phyloP scores from a whole-genome alignment of 106 monocot genomes.

The Dendrobium chrysotoxum region DNA sequence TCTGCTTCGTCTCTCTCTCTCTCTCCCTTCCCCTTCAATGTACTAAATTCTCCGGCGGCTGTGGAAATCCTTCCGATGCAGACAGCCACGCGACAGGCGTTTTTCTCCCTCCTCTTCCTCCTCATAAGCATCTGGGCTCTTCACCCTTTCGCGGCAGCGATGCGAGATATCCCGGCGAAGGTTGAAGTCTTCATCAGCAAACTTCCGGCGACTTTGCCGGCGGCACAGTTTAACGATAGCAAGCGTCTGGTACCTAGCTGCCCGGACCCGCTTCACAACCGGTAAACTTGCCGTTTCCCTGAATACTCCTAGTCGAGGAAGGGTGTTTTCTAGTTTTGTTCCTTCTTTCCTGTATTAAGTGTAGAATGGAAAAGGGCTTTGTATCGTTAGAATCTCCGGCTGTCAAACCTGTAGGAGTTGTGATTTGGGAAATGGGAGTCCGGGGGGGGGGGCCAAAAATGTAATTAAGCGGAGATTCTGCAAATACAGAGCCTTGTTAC shows the following conservation, averaged over 20 bases:
- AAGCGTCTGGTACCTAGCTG: constrained; percentile 37
- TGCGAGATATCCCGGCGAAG: neutral
- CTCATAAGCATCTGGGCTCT: neutral
- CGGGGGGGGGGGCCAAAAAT: neutral
- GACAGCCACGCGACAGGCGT: neutral
- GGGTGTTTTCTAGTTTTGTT: constrained; percentile 1
- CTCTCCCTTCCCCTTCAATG: too few species aligned
- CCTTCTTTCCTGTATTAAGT: neutral
- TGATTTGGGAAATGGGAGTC: neutral
- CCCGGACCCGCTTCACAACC: constrained; percentile 36
- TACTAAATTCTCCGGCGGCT: neutral
- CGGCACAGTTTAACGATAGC: constrained; percentile 7
- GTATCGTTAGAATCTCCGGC: constrained; percentile 21
- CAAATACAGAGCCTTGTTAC: constrained; percentile 8
- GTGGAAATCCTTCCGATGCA: neutral
- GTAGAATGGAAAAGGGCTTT: constrained; percentile 9
- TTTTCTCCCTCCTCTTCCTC: neutral
- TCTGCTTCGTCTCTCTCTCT: neutral
- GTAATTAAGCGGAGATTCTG: constrained; percentile 22
- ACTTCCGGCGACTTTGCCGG: neutral
- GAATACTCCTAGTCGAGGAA: neutral
- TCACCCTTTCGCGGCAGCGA: neutral
- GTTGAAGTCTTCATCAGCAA: neutral
- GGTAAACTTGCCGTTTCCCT: constrained; percentile 12
- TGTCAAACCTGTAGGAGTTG: neutral